Evolutionary conservation across 305 asterid genomes (phyloP).

Genomic region (Euphrasia arctica): DNA sequence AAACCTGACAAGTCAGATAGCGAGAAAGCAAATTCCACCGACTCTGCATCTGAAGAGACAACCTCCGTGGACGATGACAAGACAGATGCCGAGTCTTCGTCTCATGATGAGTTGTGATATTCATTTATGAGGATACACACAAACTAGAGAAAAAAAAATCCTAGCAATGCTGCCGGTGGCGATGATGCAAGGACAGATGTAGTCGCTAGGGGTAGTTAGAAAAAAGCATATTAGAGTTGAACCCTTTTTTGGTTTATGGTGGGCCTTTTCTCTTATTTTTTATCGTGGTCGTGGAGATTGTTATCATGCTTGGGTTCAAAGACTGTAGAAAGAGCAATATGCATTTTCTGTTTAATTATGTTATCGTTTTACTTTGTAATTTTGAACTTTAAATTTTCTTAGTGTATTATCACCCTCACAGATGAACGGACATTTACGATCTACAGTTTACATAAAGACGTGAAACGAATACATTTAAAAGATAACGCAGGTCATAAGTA

Average conservation of each 20-base stretch:
- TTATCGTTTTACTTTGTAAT: background rate
- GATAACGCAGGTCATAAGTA: too few species aligned
- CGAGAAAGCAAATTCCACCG: constrained; percentile 40
- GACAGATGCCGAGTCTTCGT: constrained; percentile 33
- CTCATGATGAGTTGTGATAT: constrained; percentile 74
- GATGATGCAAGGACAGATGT: constrained; percentile 7
- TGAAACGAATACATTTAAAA: too few species aligned
- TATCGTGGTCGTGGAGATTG: background rate
- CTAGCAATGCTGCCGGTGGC: constrained; percentile 21
- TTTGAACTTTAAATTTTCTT: too few species aligned
- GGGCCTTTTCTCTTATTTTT: constrained; percentile 16
- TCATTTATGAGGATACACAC: constrained; percentile 23
- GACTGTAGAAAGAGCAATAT: background rate
- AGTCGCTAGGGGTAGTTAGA: constrained; percentile 3
- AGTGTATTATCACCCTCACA: too few species aligned
- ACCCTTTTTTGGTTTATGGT: constrained; percentile 42
- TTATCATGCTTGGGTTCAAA: background rate
- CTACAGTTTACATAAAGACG: too few species aligned
- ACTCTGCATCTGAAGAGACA: constrained; percentile 47
- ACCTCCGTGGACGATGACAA: constrained; percentile 47
- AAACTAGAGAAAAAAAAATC: background rate
- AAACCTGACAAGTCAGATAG: constrained; percentile 60
- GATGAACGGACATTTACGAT: too few species aligned
- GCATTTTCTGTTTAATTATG: background rate
- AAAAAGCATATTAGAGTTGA: constrained; percentile 25